These are phyloP conservation scores for Schrenkiella parvula DNA, from an alignment of 345 rosid species.

Conservation along the genomic window DNA sequence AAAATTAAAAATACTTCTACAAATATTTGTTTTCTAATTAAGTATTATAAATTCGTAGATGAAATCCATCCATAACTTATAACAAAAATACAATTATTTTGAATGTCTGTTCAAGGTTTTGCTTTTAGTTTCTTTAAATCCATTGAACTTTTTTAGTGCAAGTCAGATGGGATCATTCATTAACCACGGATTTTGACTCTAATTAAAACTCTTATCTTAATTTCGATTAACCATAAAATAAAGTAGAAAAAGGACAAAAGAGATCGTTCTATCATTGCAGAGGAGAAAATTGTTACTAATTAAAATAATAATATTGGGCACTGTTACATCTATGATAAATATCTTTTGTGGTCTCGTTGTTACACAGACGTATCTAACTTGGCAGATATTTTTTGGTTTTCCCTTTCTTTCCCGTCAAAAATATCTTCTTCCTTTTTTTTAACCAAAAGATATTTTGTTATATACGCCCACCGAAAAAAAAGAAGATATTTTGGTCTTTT, in stretches of 20 bases:
- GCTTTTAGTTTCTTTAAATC: background rate
- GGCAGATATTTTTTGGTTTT: conserved; percentile 18
- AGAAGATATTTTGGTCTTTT: conserved; percentile 21
- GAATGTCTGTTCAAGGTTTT: background rate
- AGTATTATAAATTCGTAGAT: background rate
- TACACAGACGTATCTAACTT: conserved; percentile 18
- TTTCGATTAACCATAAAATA: background rate
- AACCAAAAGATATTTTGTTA: conserved; percentile 14
- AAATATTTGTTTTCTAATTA: background rate
- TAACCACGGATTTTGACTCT: background rate
- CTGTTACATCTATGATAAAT: conserved; percentile 1
- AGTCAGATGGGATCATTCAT: background rate
- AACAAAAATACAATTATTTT: background rate
- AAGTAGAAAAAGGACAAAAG: conserved; percentile 1
- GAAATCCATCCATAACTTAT: background rate
- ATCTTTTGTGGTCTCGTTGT: background rate
- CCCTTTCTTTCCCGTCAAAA: background rate
- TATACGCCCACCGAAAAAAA: background rate
- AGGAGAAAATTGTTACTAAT: background rate
- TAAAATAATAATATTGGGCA: background rate
- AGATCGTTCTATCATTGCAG: background rate
- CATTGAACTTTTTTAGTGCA: background rate
- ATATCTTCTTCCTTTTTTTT: background rate
- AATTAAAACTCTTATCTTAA: background rate
- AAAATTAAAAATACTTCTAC: background rate